phyloP scores from a whole-genome alignment of 208 protist genomes.

The Acanthamoeba triangularis region DNA sequence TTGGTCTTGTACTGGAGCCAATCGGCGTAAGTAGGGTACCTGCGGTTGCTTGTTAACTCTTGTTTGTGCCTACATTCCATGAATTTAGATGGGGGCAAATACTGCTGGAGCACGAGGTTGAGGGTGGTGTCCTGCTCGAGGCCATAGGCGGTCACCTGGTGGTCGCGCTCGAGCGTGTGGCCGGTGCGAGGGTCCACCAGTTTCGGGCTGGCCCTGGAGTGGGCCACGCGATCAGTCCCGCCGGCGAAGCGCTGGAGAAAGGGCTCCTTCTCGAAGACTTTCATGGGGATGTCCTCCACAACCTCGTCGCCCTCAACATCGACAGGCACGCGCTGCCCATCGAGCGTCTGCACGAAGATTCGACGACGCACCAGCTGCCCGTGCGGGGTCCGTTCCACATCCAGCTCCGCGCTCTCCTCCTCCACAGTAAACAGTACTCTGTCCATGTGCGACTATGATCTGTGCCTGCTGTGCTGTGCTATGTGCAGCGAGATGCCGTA shows the following conservation, averaged over 20 bases:
- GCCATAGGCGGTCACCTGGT: background rate
- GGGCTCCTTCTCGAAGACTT: conserved; percentile 62
- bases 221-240: background rate
- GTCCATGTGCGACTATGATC: background rate
- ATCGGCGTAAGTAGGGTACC: conserved; percentile 66
- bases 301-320: conserved; percentile 1
- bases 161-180: background rate
- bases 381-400: background rate
- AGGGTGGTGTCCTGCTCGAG: background rate
- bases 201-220: background rate
- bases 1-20: conserved; percentile 67
- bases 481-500: too few species aligned
- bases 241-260: conserved; percentile 1
- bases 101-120: conserved; percentile 27
- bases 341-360: conserved; percentile 44
- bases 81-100: too few species aligned
- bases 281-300: conserved; percentile 4
- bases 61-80: too few species aligned
- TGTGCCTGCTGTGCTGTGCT: background rate
- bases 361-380: background rate
- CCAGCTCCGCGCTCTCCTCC: background rate
- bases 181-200: conserved; percentile 21
- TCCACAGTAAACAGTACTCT: background rate
- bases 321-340: conserved; percentile 6
- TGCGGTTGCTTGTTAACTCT: too few species aligned